phyloP scores from a whole-genome alignment of 2,329 filamentous ascomycete species.

The Colletotrichum kahawae region DNA sequence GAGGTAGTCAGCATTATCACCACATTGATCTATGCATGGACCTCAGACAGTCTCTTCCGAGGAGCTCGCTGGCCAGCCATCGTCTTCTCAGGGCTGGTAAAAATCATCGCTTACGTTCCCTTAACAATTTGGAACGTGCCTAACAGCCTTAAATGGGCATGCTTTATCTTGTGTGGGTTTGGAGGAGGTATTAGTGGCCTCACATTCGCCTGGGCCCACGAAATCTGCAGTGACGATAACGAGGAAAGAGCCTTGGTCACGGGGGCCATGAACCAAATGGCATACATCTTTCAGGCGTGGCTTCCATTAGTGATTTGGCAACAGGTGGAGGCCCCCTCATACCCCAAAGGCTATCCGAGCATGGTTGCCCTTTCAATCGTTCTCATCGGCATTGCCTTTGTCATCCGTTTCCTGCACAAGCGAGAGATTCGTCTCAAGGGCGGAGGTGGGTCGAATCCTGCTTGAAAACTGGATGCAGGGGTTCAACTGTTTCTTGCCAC shows the following conservation, averaged over 20 bases:
- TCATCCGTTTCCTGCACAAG: conserved; percentile 50
- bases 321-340: conserved; percentile 47
- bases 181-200: conserved; percentile 8
- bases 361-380: conserved; percentile 41
- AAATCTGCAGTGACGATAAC: conserved; percentile 14
- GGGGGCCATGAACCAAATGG: conserved; percentile 20
- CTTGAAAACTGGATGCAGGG: background rate
- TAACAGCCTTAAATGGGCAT: conserved; percentile 58
- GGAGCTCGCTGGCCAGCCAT: conserved; percentile 54
- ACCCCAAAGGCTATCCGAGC: conserved; percentile 47
- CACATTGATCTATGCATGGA: conserved; percentile 13
- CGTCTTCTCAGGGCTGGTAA: conserved; percentile 1
- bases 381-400: conserved; percentile 55
- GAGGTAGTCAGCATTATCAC: conserved; percentile 12
- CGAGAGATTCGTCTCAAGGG: conserved; percentile 34
- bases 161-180: conserved; percentile 41
- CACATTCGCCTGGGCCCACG: conserved; percentile 24
- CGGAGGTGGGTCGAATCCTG: background rate
- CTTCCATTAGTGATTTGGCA: conserved; percentile 57
- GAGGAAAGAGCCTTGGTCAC: conserved; percentile 13
- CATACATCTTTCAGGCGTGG: conserved; percentile 59
- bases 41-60: background rate
- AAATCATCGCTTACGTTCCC: conserved; percentile 33
- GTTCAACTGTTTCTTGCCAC: background rate
- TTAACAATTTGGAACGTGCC: conserved; percentile 61